phyloP scores from a whole-genome alignment of 441 rosid species.

The Populus trichocarpa region DNA sequence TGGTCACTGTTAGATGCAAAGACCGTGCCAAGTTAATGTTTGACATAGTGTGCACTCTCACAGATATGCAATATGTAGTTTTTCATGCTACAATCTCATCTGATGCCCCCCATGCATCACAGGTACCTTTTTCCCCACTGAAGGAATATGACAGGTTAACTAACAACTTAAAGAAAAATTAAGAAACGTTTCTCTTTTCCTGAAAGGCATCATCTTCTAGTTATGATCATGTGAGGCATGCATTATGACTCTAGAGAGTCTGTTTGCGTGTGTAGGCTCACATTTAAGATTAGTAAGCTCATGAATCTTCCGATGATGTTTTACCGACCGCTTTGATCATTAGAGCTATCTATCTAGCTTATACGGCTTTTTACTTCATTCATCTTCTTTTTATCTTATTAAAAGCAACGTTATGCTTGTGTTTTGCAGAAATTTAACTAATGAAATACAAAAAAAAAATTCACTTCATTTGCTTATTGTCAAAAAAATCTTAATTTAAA shows the following conservation, averaged over 20 bases:
- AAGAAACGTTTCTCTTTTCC: background rate
- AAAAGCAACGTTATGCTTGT: background rate
- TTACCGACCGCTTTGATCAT: no score
- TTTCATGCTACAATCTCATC: slow-evolving; percentile 79
- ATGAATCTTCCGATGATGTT: no score
- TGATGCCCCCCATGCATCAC: slow-evolving; percentile 65
- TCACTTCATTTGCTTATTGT: background rate
- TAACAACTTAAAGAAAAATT: background rate
- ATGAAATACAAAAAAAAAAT: background rate
- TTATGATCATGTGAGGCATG: no score
- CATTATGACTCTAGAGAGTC: no score
- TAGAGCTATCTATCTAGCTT: no score
- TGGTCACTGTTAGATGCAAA: slow-evolving; percentile 61
- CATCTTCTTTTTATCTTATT: background rate
- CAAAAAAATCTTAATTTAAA: no score
- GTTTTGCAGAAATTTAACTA: background rate
- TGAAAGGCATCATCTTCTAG: background rate
- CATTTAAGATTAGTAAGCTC: no score
- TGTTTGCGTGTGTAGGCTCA: no score
- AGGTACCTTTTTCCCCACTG: slow-evolving; percentile 32
- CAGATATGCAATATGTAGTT: slow-evolving; percentile 94
- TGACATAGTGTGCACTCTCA: slow-evolving; percentile 87
- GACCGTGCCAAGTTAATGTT: slow-evolving; percentile 87
- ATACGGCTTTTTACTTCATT: background rate
- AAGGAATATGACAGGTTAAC: background rate